Evolutionary conservation across 768 basidiomycete genomes (phyloP).

Genomic region (Phaeotremella skinneri): DNA sequence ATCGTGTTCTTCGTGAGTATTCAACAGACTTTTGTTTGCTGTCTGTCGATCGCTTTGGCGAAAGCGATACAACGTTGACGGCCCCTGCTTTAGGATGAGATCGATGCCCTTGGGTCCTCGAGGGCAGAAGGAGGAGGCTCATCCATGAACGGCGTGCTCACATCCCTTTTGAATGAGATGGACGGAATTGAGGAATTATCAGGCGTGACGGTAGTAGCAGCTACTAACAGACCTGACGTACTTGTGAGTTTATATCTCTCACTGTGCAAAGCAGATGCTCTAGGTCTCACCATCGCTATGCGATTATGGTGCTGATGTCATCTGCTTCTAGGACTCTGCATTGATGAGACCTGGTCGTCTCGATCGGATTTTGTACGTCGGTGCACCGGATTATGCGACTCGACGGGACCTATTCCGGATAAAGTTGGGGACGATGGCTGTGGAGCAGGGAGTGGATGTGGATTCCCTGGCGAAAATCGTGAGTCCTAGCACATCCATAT

Average conservation of each 20-base stretch:
- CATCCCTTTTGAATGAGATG: slow-evolving; percentile 94
- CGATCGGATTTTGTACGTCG: slow-evolving; percentile 90
- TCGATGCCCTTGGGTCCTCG: slow-evolving; percentile 85
- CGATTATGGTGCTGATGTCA: neutral
- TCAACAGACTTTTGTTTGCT: neutral
- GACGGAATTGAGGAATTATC: slow-evolving; percentile 93
- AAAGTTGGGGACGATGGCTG: slow-evolving; percentile 72
- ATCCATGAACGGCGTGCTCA: slow-evolving; percentile 77
- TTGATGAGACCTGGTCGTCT: slow-evolving; percentile 91
- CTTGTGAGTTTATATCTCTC: slow-evolving; percentile 59
- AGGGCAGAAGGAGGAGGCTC: slow-evolving; percentile 63
- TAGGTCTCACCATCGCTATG: neutral
- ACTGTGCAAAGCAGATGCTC: neutral
- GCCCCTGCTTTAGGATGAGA: slow-evolving; percentile 70
- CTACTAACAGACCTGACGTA: slow-evolving; percentile 92
- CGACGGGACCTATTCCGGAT: slow-evolving; percentile 83
- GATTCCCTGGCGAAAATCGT: slow-evolving; percentile 69
- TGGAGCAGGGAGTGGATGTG: slow-evolving; percentile 68
- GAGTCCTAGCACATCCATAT: slow-evolving; percentile 14
- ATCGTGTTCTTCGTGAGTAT: slow-evolving; percentile 89
- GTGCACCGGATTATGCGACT: slow-evolving; percentile 77
- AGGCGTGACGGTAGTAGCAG: slow-evolving; percentile 93
- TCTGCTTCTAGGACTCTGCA: slow-evolving; percentile 71
- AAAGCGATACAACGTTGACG: slow-evolving; percentile 1
- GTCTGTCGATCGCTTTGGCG: no score